phyloP scores from a whole-genome alignment of 768 basidiomycete species.

The Royoungia palumana region DNA sequence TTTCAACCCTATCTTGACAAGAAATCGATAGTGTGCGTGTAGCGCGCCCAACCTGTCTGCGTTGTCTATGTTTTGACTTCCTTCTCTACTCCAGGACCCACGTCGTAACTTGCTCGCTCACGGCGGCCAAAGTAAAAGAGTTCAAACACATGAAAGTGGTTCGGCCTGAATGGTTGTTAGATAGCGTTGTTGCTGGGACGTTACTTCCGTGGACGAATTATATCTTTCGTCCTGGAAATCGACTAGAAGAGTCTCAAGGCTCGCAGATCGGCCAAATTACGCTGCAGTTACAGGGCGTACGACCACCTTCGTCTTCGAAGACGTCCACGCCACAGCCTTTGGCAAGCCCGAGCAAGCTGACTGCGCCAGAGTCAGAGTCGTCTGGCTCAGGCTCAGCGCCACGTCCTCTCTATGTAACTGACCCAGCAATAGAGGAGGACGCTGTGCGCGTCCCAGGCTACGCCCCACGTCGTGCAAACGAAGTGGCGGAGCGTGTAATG shows the following conservation, averaged over 20 bases:
- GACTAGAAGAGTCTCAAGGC: constrained; percentile 51
- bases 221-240: constrained; percentile 50
- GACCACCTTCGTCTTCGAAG: constrained; percentile 2
- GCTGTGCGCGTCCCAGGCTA: constrained; percentile 57
- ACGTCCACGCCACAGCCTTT: background rate
- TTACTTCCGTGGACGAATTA: constrained; percentile 82
- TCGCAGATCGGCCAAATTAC: constrained; percentile 21
- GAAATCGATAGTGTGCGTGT: constrained; percentile 65
- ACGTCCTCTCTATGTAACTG: constrained; percentile 37
- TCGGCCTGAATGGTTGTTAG: constrained; percentile 81
- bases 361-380: background rate
- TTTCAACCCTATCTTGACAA: constrained; percentile 83
- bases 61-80: constrained; percentile 1
- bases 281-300: constrained; percentile 9
- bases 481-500: constrained; percentile 74
- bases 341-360: background rate
- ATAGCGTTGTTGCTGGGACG: constrained; percentile 63
- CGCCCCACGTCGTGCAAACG: constrained; percentile 66
- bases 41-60: background rate
- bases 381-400: constrained; percentile 9
- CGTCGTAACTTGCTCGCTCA: constrained; percentile 87
- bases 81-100: constrained; percentile 60
- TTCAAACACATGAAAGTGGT: constrained; percentile 91
- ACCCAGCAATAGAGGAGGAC: constrained; percentile 41
- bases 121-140: constrained; percentile 83